Percentiles rank a stretch among this genome's conserved stretches.
phyloP scores from a whole-genome alignment of 768 basidiomycete genomes.

The Boletus sensibilis region DNA sequence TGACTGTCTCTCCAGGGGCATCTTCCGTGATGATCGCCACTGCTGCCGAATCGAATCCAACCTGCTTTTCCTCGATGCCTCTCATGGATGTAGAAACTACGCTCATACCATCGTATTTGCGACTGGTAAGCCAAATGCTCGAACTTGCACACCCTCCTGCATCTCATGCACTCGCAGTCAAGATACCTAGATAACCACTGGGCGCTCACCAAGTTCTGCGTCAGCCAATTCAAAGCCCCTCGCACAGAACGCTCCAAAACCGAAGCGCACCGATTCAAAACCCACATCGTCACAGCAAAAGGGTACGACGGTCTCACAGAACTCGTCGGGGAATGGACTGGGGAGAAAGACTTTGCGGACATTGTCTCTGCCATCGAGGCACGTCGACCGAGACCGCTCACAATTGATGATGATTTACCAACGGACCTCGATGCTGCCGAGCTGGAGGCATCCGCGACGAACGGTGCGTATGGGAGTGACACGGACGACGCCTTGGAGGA shows the following conservation, averaged over 20 bases:
- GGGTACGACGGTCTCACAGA: slow-evolving; percentile 53
- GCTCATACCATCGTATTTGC: slow-evolving; percentile 71
- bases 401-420: slow-evolving; percentile 8
- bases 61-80: slow-evolving; percentile 74
- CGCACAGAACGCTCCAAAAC: slow-evolving; percentile 56
- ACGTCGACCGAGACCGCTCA: slow-evolving; percentile 24
- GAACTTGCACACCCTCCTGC: neutral
- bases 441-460: neutral
- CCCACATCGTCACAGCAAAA: slow-evolving; percentile 59
- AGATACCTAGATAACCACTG: slow-evolving; percentile 78
- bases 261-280: slow-evolving; percentile 55
- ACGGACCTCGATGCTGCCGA: neutral
- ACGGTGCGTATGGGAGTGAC: neutral
- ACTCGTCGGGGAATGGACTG: slow-evolving; percentile 54
- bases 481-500: slow-evolving; percentile 19
- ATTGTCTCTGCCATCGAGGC: slow-evolving; percentile 48
- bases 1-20: slow-evolving; percentile 48
- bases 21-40: slow-evolving; percentile 96
- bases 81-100: slow-evolving; percentile 66
- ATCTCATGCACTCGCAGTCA: slow-evolving; percentile 42
- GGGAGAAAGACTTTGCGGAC: slow-evolving; percentile 58
- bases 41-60: slow-evolving; percentile 90
- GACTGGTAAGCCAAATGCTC: slow-evolving; percentile 48
- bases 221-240: slow-evolving; percentile 74
- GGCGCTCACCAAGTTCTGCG: slow-evolving; percentile 85